Base-by-base conservation (phyloP, 257 asterid genomes). In the Solanum boliviense region DNA sequence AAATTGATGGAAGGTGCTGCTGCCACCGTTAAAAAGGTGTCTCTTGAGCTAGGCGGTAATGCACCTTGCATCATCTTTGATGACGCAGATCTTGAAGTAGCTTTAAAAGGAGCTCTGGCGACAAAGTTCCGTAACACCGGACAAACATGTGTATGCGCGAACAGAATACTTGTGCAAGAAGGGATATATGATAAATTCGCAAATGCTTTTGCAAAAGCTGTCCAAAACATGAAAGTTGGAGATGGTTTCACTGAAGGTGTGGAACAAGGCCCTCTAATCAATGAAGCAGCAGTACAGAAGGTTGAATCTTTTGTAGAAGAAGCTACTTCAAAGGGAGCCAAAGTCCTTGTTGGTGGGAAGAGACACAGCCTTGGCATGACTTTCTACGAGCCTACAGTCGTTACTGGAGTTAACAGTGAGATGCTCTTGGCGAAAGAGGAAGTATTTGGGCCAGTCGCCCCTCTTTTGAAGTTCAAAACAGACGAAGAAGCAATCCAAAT, bases 1-100 rank as follows among this genome's bases (percentile, higher is more conserved):
- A 96, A 95, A 68, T 90, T 97, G 92, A 94, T 96, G 99, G 98
- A 98, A 68, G 98, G 99, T 89, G 92, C 98, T 89, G 99, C 98
- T 88, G 92, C 71, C 85, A 97, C 99, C 65, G 99, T 97, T 23
- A 97, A 97, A 89, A 97, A 96, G 98, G 99, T 94, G 71, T 97
- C 99, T 88, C 96, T 96, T 46, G 99, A 97, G 92, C 99, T 97
- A 91, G 99, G 99, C 62, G 99, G 99, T 84, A 97, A 95, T 94
- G 99, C 99, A 89, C 99, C 99, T 71, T 94, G 98, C 94, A 94
- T 97, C 90, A 88, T 96, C 74, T 97, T 97, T 91, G 99, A 97
- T 91, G 99, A 97, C 76, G 99, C 99, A 58, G 99, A 97, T 91
- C 93, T 97, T 89, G 99, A 96, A 27, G 97, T 96, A 75, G 99